Percentiles rank a stretch among this genome's conserved stretches.
phyloP scores from a whole-genome alignment of 352 stramenopile genomes.

The Globisporangium viniferum region DNA sequence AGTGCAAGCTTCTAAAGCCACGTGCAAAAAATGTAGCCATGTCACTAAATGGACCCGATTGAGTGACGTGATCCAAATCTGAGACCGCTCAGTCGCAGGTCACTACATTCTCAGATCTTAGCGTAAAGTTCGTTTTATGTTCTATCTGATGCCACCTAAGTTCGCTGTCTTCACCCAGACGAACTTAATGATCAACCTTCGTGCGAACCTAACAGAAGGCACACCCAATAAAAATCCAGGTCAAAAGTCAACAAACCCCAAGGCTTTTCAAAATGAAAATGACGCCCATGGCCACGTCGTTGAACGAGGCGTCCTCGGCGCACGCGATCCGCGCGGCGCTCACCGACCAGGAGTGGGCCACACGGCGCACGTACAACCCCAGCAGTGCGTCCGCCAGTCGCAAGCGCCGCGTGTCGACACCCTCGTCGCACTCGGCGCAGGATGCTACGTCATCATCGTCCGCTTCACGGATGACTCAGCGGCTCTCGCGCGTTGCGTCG shows the following conservation, averaged over 20 bases:
- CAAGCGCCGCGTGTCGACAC: conserved; percentile 7
- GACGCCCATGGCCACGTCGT: conserved; percentile 31
- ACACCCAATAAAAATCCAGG: neutral
- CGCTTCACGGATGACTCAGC: neutral
- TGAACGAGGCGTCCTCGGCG: conserved; percentile 12
- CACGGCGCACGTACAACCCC: neutral
- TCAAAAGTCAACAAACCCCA: neutral
- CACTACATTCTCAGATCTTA: neutral
- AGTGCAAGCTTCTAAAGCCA: neutral
- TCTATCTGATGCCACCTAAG: neutral
- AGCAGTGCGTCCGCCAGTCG: neutral
- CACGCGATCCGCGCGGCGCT: neutral
- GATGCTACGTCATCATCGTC: neutral
- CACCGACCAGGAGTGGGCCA: neutral
- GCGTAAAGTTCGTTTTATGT: neutral
- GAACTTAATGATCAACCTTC: neutral
- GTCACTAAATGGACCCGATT: neutral
- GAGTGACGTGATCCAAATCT: neutral
- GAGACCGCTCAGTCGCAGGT: no score
- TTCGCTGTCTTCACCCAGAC: no score
- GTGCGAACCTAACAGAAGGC: neutral
- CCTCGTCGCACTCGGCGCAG: neutral
- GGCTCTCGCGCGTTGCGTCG: neutral
- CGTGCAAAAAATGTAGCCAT: neutral
- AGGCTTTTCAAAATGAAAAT: neutral